Base-by-base conservation (phyloP, 768 basidiomycete species). In the Tricholoma saponaceum region DNA sequence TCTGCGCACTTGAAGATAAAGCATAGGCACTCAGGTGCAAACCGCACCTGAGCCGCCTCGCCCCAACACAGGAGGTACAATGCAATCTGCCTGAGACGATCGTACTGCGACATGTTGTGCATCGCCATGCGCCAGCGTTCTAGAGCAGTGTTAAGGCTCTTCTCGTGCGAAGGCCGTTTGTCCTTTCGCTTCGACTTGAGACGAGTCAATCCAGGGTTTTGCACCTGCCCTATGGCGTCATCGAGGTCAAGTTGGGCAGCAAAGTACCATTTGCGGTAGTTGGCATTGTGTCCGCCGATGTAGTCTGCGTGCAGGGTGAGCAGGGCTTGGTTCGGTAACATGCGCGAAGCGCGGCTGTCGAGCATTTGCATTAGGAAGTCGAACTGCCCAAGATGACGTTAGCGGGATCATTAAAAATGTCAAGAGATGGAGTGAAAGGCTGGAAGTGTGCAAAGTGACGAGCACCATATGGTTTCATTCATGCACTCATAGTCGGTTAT, bases 1-100 rank as follows among this genome's bases (percentile, higher is more conserved):
- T 99, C 97, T 13, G 97, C 97, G 68, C 97, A 98, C 75, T 99
- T 99, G 89, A 99, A 99, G 74, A 99, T 97, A 81, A 98, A 99
- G 75, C 95, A 98, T 47, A 99, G 76, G 66, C 93, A 95, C 71
- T 99, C 97, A 2, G 97, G 96, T 13, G 92, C 82, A 72, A 98
- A 98, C 13, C 97, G 88, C 39, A 98, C 94, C 68, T 98, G 95
- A 12, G 97, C 96, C 0, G 93, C 95, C 73, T 99, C 97, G 55
- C 96, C 97, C 97, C 97, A 99, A 61, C 92, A 92, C 25, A 99
- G 83, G 25, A 98, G 83, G 70, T 90, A 98, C 4, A 99, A 82
- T 0, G 97, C 97, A 63, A 99, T 87, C 73, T 99, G 97, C 30
- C 97, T 83, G 54, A 98, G 84, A 52, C 97, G 87, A 69, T 99